These are phyloP conservation scores for Phytophthora uliginosa DNA, from an alignment of 352 stramenopile genomes.

Conservation along the genomic window DNA sequence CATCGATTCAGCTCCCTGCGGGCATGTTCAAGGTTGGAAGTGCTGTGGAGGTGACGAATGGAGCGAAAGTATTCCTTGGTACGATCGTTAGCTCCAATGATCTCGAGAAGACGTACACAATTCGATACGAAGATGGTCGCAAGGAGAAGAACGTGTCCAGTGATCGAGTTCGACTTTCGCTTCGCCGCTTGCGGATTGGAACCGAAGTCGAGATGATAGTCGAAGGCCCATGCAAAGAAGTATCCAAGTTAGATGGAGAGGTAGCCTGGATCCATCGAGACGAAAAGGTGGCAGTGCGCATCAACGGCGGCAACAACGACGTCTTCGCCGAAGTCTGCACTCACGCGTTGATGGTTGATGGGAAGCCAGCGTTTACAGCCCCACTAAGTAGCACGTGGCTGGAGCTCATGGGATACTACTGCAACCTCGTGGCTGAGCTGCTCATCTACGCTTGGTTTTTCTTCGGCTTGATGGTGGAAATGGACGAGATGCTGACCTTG, in stretches of 20 bases:
- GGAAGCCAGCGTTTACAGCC: conserved; percentile 68
- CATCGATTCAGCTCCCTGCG: conserved; percentile 46
- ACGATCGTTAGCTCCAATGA: conserved; percentile 56
- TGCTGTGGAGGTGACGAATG: conserved; percentile 59
- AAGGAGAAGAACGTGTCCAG: conserved; percentile 67
- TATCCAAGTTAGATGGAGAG: conserved; percentile 76
- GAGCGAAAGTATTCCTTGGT: conserved; percentile 57
- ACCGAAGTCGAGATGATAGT: conserved; percentile 83
- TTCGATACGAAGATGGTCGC: conserved; percentile 64
- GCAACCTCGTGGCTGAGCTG: conserved; percentile 56
- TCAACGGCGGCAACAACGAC: conserved; percentile 74
- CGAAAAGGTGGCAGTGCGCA: conserved; percentile 70
- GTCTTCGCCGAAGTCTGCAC: conserved; percentile 76
- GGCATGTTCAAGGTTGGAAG: conserved; percentile 49
- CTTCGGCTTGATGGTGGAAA: conserved; percentile 67
- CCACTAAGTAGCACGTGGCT: conserved; percentile 74
- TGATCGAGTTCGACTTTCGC: conserved; percentile 64
- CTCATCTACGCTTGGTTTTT: conserved; percentile 69
- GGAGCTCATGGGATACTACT: conserved; percentile 65
- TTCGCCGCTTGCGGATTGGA: conserved; percentile 64
- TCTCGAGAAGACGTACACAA: conserved; percentile 58
- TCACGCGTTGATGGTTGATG: conserved; percentile 72
- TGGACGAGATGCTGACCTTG: conserved; percentile 62
- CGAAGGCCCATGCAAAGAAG: conserved; percentile 76
- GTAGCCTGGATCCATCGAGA: conserved; percentile 81